Conservation (phyloP, 1,284 basidiomycete species). For the Mycena sp. region DNA sequence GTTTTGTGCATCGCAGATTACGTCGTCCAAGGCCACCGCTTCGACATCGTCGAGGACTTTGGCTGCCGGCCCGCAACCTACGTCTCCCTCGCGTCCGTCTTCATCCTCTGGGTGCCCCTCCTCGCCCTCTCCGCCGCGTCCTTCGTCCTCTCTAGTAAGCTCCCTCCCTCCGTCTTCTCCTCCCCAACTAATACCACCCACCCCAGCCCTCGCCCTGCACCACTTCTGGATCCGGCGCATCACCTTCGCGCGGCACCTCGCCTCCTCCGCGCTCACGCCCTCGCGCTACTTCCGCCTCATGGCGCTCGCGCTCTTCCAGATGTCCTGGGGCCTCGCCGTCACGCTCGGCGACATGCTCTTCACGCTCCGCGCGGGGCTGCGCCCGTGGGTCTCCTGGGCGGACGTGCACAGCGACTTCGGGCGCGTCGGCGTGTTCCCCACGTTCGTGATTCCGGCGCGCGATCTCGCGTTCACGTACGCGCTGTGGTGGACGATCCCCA, state of each 20-base stretch:
- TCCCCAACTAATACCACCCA: background rate
- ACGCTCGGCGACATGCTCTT: slow-evolving; percentile 45
- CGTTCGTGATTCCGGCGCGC: slow-evolving; percentile 33
- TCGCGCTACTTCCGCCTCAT: slow-evolving; percentile 64
- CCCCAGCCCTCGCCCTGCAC: slow-evolving; percentile 7
- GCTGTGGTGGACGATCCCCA: slow-evolving; percentile 48
- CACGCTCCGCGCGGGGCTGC: slow-evolving; percentile 35
- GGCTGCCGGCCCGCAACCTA: slow-evolving; percentile 49
- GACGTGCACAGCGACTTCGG: slow-evolving; percentile 50
- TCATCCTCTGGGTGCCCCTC: slow-evolving; percentile 46
- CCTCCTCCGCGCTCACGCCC: slow-evolving; percentile 47
- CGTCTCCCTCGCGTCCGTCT: slow-evolving; percentile 40
- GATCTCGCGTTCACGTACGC: slow-evolving; percentile 22
- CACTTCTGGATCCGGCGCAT: background rate
- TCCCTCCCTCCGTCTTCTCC: too few relatives aligned
- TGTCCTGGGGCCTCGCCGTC: slow-evolving; percentile 47
- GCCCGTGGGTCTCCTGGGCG: slow-evolving; percentile 52
- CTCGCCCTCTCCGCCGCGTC: slow-evolving; percentile 51
- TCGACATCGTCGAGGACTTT: slow-evolving; percentile 47
- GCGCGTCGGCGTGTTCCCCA: slow-evolving; percentile 45
- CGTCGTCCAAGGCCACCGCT: slow-evolving; percentile 53
- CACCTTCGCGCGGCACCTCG: slow-evolving; percentile 25
- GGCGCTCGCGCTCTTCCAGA: slow-evolving; percentile 54
- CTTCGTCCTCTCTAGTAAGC: slow-evolving; percentile 47
- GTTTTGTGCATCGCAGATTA: slow-evolving; percentile 41